Evolutionary conservation across 1,284 basidiomycete species (phyloP).

Genomic region (Limonomyces culmigenus): DNA sequence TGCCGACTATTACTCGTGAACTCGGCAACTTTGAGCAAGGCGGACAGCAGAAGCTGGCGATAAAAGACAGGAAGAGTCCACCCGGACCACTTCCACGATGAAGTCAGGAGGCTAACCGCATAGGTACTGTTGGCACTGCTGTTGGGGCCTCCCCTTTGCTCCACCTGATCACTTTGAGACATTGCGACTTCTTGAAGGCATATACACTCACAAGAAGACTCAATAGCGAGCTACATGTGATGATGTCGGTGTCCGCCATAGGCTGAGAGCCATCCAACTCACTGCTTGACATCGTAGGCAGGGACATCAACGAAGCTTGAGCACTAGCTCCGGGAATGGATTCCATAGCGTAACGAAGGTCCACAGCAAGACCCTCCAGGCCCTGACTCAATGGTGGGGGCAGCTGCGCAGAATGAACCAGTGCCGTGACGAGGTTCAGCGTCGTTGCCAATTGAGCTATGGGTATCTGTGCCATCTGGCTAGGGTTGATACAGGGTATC

Average conservation of each 20-base stretch:
- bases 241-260: slow-evolving; percentile 42
- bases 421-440: neutral
- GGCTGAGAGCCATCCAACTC: slow-evolving; percentile 38
- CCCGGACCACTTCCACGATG: slow-evolving; percentile 42
- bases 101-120: slow-evolving; percentile 37
- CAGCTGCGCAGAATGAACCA: slow-evolving; percentile 15
- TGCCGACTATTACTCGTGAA: slow-evolving; percentile 16
- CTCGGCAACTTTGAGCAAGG: slow-evolving; percentile 43
- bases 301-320: slow-evolving; percentile 53
- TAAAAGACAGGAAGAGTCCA: slow-evolving; percentile 54
- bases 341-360: slow-evolving; percentile 38
- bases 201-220: slow-evolving; percentile 32
- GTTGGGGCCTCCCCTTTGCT: slow-evolving; percentile 35
- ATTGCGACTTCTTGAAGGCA: neutral
- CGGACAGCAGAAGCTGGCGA: slow-evolving; percentile 45
- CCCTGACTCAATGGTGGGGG: slow-evolving; percentile 30
- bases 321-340: slow-evolving; percentile 49
- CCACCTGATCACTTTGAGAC: slow-evolving; percentile 23
- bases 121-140: slow-evolving; percentile 42
- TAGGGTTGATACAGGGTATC: slow-evolving; percentile 37
- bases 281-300: slow-evolving; percentile 34
- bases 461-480: slow-evolving; percentile 41
- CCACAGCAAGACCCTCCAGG: slow-evolving; percentile 40
- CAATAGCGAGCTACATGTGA: slow-evolving; percentile 42
- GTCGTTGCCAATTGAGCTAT: slow-evolving; percentile 27